A percentile compares a stretch with the other conserved stretches of the same genome.
phyloP scores from a whole-genome alignment of 164 flowering plant species.

The Nymphaea colorata region DNA sequence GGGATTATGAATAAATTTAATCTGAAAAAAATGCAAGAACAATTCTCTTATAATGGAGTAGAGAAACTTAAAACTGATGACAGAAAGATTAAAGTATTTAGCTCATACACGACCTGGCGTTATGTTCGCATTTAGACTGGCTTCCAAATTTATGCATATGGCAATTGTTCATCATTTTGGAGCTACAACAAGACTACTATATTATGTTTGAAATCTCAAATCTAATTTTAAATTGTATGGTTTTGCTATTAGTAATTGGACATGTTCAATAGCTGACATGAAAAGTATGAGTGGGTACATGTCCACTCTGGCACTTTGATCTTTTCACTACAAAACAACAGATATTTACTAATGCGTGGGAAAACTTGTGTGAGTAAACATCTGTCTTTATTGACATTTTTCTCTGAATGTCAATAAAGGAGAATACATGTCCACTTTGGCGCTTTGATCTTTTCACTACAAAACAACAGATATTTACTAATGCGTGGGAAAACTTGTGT shows the following conservation, averaged over 20 bases:
- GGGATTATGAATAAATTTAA: constrained; percentile 1
- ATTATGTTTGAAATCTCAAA: background rate
- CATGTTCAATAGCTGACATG: background rate
- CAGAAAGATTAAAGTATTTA: constrained; percentile 1
- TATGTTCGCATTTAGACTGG: background rate
- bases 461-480: too few relatives aligned
- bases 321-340: too few relatives aligned
- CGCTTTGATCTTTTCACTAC: too few relatives aligned
- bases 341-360: too few relatives aligned
- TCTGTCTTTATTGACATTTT: too few relatives aligned
- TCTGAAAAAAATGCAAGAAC: constrained; percentile 1
- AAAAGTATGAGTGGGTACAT: background rate
- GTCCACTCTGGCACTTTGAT: background rate
- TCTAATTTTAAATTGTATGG: background rate
- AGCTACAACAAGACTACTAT: constrained; percentile 1
- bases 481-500: too few relatives aligned
- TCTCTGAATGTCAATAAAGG: too few relatives aligned
- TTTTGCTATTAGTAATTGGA: background rate
- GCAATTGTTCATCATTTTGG: background rate
- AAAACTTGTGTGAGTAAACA: too few relatives aligned
- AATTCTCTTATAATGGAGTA: background rate
- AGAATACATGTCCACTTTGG: background rate
- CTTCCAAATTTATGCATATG: background rate
- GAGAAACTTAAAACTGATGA: constrained; percentile 1
- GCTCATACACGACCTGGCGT: constrained; percentile 3